Conservation (phyloP, 257 asterid species). For the Penstemon barbatus region DNA sequence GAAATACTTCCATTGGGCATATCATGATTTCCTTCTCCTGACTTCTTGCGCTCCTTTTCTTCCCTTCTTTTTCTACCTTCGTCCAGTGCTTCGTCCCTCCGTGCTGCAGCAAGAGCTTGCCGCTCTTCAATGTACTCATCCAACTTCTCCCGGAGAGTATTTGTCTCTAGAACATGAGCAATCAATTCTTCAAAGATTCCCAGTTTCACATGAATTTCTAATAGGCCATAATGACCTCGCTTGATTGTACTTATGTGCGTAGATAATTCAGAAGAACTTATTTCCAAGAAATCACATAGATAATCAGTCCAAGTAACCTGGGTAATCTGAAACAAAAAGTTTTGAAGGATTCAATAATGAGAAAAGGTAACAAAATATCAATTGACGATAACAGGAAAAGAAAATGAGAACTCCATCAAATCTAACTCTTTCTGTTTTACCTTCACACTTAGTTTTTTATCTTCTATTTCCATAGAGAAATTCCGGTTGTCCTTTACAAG, state of each 20-base stretch:
- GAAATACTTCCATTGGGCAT: conserved; percentile 40
- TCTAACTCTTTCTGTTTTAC: conserved; percentile 32
- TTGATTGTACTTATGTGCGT: conserved; percentile 60
- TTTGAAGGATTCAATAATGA: conserved; percentile 20
- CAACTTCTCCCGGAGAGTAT: conserved; percentile 63
- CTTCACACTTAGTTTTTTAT: conserved; percentile 74
- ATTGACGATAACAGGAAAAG: conserved; percentile 16
- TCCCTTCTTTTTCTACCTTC: conserved; percentile 91
- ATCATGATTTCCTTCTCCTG: conserved; percentile 31
- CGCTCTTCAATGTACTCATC: conserved; percentile 79
- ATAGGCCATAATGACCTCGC: conserved; percentile 76
- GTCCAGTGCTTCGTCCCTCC: conserved; percentile 83
- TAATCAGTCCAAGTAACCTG: conserved; percentile 75
- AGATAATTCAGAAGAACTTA: conserved; percentile 48
- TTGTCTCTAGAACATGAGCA: conserved; percentile 68
- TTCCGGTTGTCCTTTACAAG: conserved; percentile 64
- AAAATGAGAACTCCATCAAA: background rate
- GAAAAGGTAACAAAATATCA: conserved; percentile 12
- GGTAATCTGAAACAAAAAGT: conserved; percentile 55
- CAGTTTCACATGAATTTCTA: conserved; percentile 66
- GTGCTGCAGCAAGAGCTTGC: conserved; percentile 82
- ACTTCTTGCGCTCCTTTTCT: conserved; percentile 69
- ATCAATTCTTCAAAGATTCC: conserved; percentile 66
- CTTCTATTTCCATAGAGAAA: conserved; percentile 48
- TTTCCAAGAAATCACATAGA: conserved; percentile 76